Conservation (phyloP, 768 basidiomycete species). For the Termitomyces sp. region DNA sequence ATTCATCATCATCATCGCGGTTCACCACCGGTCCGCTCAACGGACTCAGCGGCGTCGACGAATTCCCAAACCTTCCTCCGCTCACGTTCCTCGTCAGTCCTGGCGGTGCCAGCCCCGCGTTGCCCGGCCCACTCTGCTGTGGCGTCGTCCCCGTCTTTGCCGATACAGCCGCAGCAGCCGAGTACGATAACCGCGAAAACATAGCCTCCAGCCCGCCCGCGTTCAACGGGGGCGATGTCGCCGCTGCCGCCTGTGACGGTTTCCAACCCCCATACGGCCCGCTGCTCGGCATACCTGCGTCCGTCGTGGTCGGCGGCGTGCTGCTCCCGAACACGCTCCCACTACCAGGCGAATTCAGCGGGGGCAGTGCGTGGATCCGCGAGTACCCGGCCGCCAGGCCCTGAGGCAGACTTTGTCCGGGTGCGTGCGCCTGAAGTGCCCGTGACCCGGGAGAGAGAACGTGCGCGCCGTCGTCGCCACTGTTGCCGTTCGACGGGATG, state of each 20-base stretch:
- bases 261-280: slow-evolving; percentile 24
- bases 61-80: slow-evolving; percentile 26
- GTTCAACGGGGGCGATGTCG: slow-evolving; percentile 13
- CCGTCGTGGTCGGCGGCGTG: slow-evolving; percentile 8
- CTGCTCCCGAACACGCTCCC: slow-evolving; percentile 15
- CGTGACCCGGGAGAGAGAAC: slow-evolving; percentile 61
- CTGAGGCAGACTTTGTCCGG: slow-evolving; percentile 87
- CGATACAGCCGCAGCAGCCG: slow-evolving; percentile 29
- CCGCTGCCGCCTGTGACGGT: slow-evolving; percentile 1
- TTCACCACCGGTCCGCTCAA: slow-evolving; percentile 54
- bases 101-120: slow-evolving; percentile 23
- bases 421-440: slow-evolving; percentile 84
- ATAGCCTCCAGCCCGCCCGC: slow-evolving; percentile 37
- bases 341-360: slow-evolving; percentile 29
- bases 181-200: slow-evolving; percentile 53
- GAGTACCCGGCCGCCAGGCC: slow-evolving; percentile 90
- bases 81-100: slow-evolving; percentile 33
- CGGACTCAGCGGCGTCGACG: slow-evolving; percentile 44
- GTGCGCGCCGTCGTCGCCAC: slow-evolving; percentile 19
- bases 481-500: slow-evolving; percentile 19
- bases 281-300: slow-evolving; percentile 14
- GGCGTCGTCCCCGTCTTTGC: slow-evolving; percentile 15
- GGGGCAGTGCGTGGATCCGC: slow-evolving; percentile 72
- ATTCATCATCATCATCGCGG: slow-evolving; percentile 55
- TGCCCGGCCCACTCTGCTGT: slow-evolving; percentile 11